Base-by-base conservation (phyloP, 176 grass and related monocot species). In the Melocanna baccifera region DNA sequence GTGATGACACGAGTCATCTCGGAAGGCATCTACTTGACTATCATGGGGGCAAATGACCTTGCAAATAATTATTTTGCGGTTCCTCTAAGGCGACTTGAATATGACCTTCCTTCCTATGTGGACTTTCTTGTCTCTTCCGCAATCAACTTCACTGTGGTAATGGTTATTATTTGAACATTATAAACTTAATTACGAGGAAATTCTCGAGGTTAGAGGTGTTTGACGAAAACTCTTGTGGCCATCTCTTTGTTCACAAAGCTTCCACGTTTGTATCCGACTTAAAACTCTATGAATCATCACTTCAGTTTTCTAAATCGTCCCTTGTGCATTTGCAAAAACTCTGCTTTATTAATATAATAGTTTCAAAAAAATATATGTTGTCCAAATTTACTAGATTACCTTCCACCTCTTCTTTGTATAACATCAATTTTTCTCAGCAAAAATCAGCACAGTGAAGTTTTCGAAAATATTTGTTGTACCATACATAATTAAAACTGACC, bases 141-240 rank as follows among this genome's bases (percentile, higher is more conserved):
- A 10, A 18, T 89, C 15, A 80, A 81, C 28, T 94, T 94, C 79
- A 78, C 77, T 8, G 32, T n/a, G 90, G 92, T 94, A 88, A 71
- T 1, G 22, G 2, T 26, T 51, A n/a, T 34, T 6, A 28, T 34
- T 36, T 23, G 7, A 47, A 9, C 1, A 48, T 20, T 28, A 10
- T 2, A 20, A 12, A 20, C 1, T 0, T 41, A 0, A 28, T 66
- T n/a, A n/a, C n/a, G n/a, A 67, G 0, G 2, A 39, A 66, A 53
- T 9, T 22, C 0, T 63, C 4, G 64, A 34, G 7, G 12, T 42
- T 25, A 57, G 13, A 76, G 2, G 28, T 42, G 9, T 8, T 20
- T 22, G 20, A 13, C 18, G 18, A 46, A 41, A 66, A 25, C 13
- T 37, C 25, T 4, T 12, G 20, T 22, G 29, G 8, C 13, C 1